Evolutionary conservation across 495 filamentous ascomycete genomes (phyloP), one percentile per base, ranked within the genome.

Genomic region (Schizothecium vesticola): DNA sequence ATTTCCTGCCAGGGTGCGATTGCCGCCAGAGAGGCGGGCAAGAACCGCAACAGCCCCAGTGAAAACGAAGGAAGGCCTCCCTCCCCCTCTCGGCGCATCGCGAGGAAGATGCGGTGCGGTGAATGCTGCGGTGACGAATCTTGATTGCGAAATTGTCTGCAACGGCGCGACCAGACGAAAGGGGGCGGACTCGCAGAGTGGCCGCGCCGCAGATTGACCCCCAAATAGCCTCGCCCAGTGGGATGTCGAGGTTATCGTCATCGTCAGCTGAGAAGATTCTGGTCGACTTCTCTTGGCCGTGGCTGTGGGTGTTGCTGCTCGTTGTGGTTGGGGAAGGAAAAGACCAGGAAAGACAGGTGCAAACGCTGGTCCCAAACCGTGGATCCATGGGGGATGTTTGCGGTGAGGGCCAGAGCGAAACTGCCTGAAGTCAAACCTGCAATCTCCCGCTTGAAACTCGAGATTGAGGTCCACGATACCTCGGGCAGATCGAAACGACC

Each of bases 381-480:
- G 33, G 33, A 19, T 19, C 13, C 13, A 19, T 19, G 36, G 16
- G n/a, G n/a, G n/a, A 4, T 8, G 43, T 51, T 51, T 51, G 43
- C 43, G 43, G 43, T 51, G 43, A 51, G 43, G 43, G 43, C 43
- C 43, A 51, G 55, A 57, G 64, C 43, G 29, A 60, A 66, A 65
- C 51, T 67, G 72, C 72, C 66, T 74, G 70, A 70, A 70, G 69
- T 70, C 65, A 60, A 31, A 64, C 72, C 72, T 74, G 72, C 63
- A 74, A 74, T 74, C 69, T 74, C 72, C 72, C 70, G 70, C 69
- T 63, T 71, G 66, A 68, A 70, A 70, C 68, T 68, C 63, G 58
- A 69, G 61, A 69, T 65, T 51, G 63, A 71, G 66, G 72, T 74
- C 31, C 25, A 24, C 21, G 22, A 16, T 68, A 70, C 72, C 59